Percentiles rank a stretch among this genome's conserved stretches.
These are phyloP conservation scores for Colletotrichum scovillei DNA, from an alignment of 2,329 filamentous ascomycete genomes.

Conservation along the genomic window DNA sequence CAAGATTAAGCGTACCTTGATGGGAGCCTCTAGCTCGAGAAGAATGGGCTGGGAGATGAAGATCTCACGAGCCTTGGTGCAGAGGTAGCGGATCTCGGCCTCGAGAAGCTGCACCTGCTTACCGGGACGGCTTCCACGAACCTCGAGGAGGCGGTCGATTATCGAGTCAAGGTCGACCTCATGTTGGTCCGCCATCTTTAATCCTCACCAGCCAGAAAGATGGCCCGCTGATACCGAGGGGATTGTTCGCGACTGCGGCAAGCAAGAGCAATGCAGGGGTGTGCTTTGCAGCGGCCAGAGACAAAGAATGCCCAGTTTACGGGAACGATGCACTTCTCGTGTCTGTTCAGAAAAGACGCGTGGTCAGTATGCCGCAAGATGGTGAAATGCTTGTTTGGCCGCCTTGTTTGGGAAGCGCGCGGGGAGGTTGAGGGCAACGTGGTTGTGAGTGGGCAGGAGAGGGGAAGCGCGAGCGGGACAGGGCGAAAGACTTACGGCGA, in stretches of 20 bases:
- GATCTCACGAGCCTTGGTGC: slow-evolving; percentile 98
- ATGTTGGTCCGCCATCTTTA: slow-evolving; percentile 73
- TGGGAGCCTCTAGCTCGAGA: slow-evolving; percentile 96
- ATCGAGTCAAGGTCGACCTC: slow-evolving; percentile 99
- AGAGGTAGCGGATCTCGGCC: slow-evolving; percentile 95
- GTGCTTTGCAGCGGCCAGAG: slow-evolving; percentile 27
- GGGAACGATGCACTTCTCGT: slow-evolving; percentile 40
- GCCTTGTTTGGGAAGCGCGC: background rate
- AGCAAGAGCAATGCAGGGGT: slow-evolving; percentile 13
- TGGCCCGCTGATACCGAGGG: slow-evolving; percentile 51
- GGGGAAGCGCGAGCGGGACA: slow-evolving; percentile 14
- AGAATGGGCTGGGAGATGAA: slow-evolving; percentile 99
- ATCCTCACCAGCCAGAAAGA: slow-evolving; percentile 54
- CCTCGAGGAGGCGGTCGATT: slow-evolving; percentile 97
- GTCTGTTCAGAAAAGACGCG: background rate
- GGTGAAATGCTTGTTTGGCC: background rate
- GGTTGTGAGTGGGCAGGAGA: slow-evolving; percentile 21
- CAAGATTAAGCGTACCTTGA: slow-evolving; percentile 78
- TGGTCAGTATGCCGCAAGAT: slow-evolving; percentile 21
- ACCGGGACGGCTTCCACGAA: slow-evolving; percentile 95
- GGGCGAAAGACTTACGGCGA: slow-evolving; percentile 31
- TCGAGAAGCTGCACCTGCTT: slow-evolving; percentile 99
- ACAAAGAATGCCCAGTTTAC: slow-evolving; percentile 34
- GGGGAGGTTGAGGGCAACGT: background rate
- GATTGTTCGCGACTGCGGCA: slow-evolving; percentile 31